phyloP scores from a whole-genome alignment of 495 filamentous ascomycete genomes.

The Penicillium salamii region DNA sequence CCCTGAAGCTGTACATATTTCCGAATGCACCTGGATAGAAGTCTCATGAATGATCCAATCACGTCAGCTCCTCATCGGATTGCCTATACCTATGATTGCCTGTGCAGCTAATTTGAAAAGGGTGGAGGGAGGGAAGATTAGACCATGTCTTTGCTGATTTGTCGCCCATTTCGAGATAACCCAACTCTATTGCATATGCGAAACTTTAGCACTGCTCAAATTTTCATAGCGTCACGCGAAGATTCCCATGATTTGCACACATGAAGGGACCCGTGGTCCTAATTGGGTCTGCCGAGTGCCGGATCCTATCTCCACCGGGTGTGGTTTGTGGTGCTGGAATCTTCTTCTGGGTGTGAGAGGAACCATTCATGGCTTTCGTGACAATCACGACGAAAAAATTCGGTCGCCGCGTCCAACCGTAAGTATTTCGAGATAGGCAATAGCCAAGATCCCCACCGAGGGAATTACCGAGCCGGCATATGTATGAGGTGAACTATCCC shows the following conservation, averaged over 20 bases:
- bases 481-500: neutral
- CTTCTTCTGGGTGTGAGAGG: neutral
- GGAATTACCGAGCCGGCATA: neutral
- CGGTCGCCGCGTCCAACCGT: neutral
- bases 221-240: neutral
- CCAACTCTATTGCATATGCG: conserved; percentile 3
- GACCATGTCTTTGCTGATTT: conserved; percentile 1
- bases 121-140: conserved; percentile 1
- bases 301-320: neutral
- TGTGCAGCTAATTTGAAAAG: neutral
- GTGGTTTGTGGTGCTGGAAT: neutral
- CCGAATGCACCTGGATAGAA: neutral
- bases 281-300: neutral
- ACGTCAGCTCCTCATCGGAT: neutral
- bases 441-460: neutral
- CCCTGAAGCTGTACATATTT: neutral
- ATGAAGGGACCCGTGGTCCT: neutral
- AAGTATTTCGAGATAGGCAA: neutral
- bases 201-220: neutral
- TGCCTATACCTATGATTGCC: neutral
- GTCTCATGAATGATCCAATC: neutral
- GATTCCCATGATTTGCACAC: neutral
- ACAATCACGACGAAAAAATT: neutral
- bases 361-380: neutral
- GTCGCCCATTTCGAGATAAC: conserved; percentile 7